A percentile compares a stretch with the other conserved stretches of the same genome.
Evolutionary conservation across 1,284 basidiomycete genomes (phyloP).

Genomic region (Cutaneotrichosporon cutaneum): DNA sequence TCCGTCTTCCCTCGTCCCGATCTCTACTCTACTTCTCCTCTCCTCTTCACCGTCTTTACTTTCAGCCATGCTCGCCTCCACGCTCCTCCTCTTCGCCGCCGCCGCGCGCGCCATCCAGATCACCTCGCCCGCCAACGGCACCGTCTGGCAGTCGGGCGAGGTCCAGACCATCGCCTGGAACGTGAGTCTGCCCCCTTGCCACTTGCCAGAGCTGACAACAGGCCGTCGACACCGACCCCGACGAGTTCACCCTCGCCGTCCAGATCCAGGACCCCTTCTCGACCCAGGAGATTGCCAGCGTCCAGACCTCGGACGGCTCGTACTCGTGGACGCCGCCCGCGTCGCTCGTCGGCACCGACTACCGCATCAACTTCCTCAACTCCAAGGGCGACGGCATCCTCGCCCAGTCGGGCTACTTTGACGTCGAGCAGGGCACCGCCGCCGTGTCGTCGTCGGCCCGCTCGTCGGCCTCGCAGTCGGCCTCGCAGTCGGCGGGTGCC

Average conservation of each 20-base stretch:
- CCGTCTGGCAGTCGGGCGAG: conserved; percentile 33
- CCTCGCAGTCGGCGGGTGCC: neutral
- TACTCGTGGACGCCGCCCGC: conserved; percentile 42
- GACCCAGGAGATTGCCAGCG: conserved; percentile 46
- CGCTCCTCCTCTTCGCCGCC: conserved; percentile 27
- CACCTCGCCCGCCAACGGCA: conserved; percentile 37
- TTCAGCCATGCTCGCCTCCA: conserved; percentile 28
- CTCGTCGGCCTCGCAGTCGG: conserved; percentile 7
- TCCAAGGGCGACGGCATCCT: conserved; percentile 35
- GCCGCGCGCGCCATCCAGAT: conserved; percentile 36
- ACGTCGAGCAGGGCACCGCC: conserved; percentile 29
- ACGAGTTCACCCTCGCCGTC: conserved; percentile 39
- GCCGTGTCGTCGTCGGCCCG: conserved; percentile 16
- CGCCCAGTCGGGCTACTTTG: conserved; percentile 45
- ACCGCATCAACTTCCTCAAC: conserved; percentile 32
- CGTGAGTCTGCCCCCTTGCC: conserved; percentile 25
- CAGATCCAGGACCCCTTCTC: conserved; percentile 30
- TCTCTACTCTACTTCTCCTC: neutral
- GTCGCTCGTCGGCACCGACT: conserved; percentile 24
- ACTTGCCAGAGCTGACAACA: neutral
- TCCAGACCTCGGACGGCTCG: conserved; percentile 33
- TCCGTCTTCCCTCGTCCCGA: neutral
- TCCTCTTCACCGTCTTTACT: conserved; percentile 2
- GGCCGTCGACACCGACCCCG: conserved; percentile 44
- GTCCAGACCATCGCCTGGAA: conserved; percentile 40